Base-by-base conservation (phyloP, 371 early-diverging fungal genomes). In the Mucor sp. region DNA sequence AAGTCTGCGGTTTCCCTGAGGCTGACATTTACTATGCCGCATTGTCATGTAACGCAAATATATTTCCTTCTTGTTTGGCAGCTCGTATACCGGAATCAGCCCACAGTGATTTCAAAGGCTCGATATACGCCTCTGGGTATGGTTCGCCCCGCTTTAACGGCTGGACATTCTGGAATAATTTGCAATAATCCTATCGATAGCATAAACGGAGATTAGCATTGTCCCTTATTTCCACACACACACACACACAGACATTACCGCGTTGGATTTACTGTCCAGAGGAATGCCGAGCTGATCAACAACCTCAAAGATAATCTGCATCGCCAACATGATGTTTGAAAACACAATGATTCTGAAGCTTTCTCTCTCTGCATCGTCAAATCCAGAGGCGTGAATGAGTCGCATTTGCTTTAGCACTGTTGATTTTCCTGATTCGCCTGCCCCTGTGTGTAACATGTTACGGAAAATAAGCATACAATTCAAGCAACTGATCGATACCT, bases 401-500 rank as follows among this genome's bases (percentile, higher is more conserved):
- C 91, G 93, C 93, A 96, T 93, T 80, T 96, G 95, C 66, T 96
- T 96, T 41, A 95, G 87, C 68, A 96, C 90, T 32, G 96, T 96
- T 48, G 92, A 91, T 74, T 95, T 95, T 57, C 96, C 96, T 47
- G 93, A 93, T 81, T 95, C 96, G 59, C 95, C 95, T 73, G 90
- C 90, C 55, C 98, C 97, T 96, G 70, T 62, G 55, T 28, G 12
- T 27, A 32, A 56, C n/a, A 50, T 50, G 50, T 50, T 50, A 50
- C 50, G 50, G 32, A 56, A 32, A 56, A 56, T 56, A 32, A 30
- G 56, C 56, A 37, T 30, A 6, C 30, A 30, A 30, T n/a, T n/a
- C n/a, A n/a, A n/a, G n/a, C n/a, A n/a, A n/a, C n/a, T n/a, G 30
- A 30, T 30, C 4, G 19, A 17, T 83, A 50, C 95, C 92, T 19